Percentiles rank a stretch among this genome's conserved stretches.
Conservation (phyloP, 257 asterid species). For the Solanum infundibuliforme region DNA sequence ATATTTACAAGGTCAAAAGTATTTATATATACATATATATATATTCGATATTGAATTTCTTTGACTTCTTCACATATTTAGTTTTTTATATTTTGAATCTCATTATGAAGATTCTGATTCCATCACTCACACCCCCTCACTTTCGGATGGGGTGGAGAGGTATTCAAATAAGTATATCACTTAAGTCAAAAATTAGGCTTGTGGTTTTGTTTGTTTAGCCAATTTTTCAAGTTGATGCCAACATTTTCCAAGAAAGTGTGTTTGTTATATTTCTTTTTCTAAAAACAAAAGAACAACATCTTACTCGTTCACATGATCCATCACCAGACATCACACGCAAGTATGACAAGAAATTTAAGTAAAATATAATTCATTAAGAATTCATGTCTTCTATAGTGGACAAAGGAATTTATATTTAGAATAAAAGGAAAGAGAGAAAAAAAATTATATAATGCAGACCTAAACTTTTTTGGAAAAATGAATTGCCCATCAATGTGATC, state of each 20-base stretch:
- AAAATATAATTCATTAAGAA: background rate
- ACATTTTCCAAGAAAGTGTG: background rate
- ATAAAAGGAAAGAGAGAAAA: background rate
- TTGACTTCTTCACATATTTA: background rate
- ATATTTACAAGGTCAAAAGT: background rate
- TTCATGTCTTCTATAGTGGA: constrained; percentile 2
- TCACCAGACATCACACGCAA: constrained; percentile 5
- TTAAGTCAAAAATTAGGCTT: constrained; percentile 2
- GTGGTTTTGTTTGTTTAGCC: background rate
- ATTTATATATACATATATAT: background rate
- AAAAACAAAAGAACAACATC: background rate
- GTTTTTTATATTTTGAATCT: background rate
- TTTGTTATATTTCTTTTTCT: constrained; percentile 3
- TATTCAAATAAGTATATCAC: background rate
- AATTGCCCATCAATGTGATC: constrained; percentile 10
- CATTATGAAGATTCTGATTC: accelerated
- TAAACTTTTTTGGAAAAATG: background rate
- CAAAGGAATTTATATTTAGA: background rate
- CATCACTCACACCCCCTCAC: background rate
- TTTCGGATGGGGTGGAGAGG: background rate
- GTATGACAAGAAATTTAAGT: background rate
- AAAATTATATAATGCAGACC: background rate
- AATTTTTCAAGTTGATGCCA: background rate
- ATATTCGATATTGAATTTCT: background rate
- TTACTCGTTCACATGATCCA: constrained; percentile 8